Base-by-base conservation (phyloP, 345 rosid species). In the Carallia brachiata region DNA sequence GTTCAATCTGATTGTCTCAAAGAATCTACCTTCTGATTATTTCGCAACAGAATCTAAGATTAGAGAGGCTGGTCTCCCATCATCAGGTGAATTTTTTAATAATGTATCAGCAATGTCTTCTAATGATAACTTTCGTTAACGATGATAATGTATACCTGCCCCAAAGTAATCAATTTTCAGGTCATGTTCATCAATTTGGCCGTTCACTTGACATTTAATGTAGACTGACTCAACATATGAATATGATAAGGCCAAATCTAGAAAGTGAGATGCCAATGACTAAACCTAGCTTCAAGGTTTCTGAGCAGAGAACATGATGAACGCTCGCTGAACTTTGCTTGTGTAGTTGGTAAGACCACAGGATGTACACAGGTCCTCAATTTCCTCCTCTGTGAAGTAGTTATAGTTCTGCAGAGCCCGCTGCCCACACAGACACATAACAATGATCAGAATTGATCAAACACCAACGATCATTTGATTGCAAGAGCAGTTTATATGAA, bases 231-330 rank as follows among this genome's bases (percentile, higher is more conserved):
- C 37, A 50, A 44, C 50, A 44, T 10, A 71, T 62, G 32, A 39
- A 32, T 23, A 68, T 61, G 74, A 57, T 9, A 50, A 61, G 47
- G 36, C 59, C 74, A 55, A 36, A 23, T 62, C 63, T 60, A 79
- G 65, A 68, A 36, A 61, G 57, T 62, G 70, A 58, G 73, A 68
- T 19, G 65, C 65, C 59, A 65, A 63, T 52, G 57, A 70, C 52
- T 56, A 39, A 62, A 61, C 52, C 81, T 65, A 62, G 32, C 73
- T 73, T 81, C 88, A 90, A 53, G 96, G 92, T 77, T 92, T 95
- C 82, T 89, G 88, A 70, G 97, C 96, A 53, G 97, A 78, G 81
- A 90, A 95, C 93, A 95, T 90, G 47, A 91, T 92, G 81, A 92
- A 95, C 32, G 88, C 76, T 73, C 74, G 88, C 76, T 89, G 77